Percentiles rank a stretch among this genome's conserved stretches.
Conservation (phyloP, 2,329 filamentous ascomycete species). For the Thermothelomyces thermophilus region DNA sequence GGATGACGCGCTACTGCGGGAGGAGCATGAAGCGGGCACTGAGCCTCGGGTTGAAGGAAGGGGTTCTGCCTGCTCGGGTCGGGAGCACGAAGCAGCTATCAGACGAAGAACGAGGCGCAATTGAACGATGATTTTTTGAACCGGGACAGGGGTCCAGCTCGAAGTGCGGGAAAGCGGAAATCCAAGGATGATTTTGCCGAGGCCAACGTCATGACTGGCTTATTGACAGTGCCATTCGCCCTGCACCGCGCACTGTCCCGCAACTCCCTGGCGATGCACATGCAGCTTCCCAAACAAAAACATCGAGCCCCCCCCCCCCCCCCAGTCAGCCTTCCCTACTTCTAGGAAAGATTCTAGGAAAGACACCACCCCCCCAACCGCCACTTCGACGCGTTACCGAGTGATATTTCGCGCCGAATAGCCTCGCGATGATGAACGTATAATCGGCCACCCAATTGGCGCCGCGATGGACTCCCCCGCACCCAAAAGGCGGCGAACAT, state of each 20-base stretch:
- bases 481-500: conserved; percentile 58
- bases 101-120: conserved; percentile 13
- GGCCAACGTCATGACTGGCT: conserved; percentile 10
- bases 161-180: conserved; percentile 8
- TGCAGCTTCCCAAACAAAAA: conserved; percentile 15
- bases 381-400: conserved; percentile 19
- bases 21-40: not conserved
- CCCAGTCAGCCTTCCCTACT: not conserved
- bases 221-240: not conserved
- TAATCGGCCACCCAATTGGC: conserved; percentile 10
- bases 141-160: conserved; percentile 10
- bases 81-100: too few species aligned
- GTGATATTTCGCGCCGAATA: conserved; percentile 1
- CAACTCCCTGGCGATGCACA: not conserved
- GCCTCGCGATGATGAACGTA: conserved; percentile 14
- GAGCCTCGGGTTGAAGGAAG: not conserved
- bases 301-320: conserved; percentile 5
- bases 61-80: not conserved
- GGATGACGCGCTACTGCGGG: not conserved
- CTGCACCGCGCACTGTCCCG: not conserved
- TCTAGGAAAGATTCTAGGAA: too few species aligned
- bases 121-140: conserved; percentile 15
- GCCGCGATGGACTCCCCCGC: conserved; percentile 49
- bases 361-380: not conserved
- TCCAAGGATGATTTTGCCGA: conserved; percentile 10